Evolutionary conservation across 2,329 filamentous ascomycete genomes (phyloP).

Genomic region (Aspergillus oerlinghausenensis): DNA sequence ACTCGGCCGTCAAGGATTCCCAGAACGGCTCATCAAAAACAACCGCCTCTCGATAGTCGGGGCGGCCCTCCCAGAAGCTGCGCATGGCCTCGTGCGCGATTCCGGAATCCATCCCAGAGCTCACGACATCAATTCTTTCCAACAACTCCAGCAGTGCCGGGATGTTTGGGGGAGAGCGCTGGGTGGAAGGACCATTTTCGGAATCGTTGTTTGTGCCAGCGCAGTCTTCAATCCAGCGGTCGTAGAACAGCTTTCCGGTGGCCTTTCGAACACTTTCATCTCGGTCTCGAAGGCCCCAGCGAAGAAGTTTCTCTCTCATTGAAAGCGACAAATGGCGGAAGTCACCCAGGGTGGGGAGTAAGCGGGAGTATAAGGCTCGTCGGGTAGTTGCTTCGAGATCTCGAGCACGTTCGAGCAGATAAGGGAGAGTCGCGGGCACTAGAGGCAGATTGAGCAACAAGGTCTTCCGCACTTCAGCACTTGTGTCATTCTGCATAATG

Average conservation of each 20-base stretch:
- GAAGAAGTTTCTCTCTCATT: conserved; percentile 90
- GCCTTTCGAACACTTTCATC: conserved; percentile 93
- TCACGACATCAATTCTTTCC: conserved; percentile 89
- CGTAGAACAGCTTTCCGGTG: conserved; percentile 81
- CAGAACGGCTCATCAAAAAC: conserved; percentile 45
- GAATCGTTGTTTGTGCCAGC: conserved; percentile 62
- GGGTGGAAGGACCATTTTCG: conserved; percentile 46
- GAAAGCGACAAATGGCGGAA: conserved; percentile 89
- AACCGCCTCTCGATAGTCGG: conserved; percentile 49
- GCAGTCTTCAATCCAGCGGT: conserved; percentile 97
- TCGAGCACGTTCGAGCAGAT: conserved; percentile 81
- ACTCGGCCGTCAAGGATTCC: conserved; percentile 61
- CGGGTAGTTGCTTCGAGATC: conserved; percentile 83
- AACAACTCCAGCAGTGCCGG: conserved; percentile 85
- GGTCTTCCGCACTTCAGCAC: conserved; percentile 84
- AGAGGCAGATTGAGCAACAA: conserved; percentile 88
- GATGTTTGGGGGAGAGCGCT: conserved; percentile 61
- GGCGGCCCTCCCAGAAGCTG: conserved; percentile 90
- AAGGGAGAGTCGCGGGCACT: conserved; percentile 74
- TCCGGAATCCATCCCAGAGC: conserved; percentile 82
- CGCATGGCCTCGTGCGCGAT: conserved; percentile 92
- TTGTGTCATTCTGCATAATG: conserved; percentile 88
- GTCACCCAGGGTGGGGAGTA: conserved; percentile 85
- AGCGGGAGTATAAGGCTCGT: conserved; percentile 76
- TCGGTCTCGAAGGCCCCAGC: conserved; percentile 90